These are phyloP conservation scores for Penicillium verhagenii DNA, from an alignment of 495 filamentous ascomycete species.

Conservation along the genomic window DNA sequence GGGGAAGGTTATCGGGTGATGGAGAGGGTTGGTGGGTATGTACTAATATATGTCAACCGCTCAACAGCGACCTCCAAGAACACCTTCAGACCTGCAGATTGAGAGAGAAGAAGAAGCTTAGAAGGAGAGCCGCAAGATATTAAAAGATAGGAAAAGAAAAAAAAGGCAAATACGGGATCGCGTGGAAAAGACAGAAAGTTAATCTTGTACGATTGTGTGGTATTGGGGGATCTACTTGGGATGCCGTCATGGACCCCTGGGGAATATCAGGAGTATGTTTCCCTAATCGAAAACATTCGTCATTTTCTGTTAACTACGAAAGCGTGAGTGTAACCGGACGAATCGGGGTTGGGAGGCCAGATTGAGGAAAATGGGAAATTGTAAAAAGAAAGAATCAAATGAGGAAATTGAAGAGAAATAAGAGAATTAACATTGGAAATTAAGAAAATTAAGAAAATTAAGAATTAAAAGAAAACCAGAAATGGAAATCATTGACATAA, in stretches of 20 bases:
- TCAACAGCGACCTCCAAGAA: constrained; percentile 15
- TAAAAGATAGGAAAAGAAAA: constrained; percentile 2
- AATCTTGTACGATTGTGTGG: constrained; percentile 3
- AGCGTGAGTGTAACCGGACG: constrained; percentile 26
- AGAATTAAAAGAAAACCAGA: too few relatives aligned
- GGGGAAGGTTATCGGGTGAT: neutral
- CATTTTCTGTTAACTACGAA: constrained; percentile 3
- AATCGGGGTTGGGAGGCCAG: constrained; percentile 9
- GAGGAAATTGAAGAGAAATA: constrained; percentile 5
- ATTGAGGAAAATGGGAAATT: too few relatives aligned
- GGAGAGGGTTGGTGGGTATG: neutral
- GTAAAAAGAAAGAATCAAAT: too few relatives aligned
- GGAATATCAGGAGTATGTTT: constrained; percentile 1
- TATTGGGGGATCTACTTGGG: neutral
- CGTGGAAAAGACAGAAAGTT: constrained; percentile 13
- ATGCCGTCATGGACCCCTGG: constrained; percentile 33
- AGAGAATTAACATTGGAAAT: too few relatives aligned
- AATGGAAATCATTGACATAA: too few relatives aligned
- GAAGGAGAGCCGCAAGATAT: neutral
- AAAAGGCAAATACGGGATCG: neutral
- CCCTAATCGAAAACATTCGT: constrained; percentile 19
- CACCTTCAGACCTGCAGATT: constrained; percentile 15
- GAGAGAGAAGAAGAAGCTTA: neutral
- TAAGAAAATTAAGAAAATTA: too few relatives aligned
- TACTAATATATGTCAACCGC: constrained; percentile 17